Conservation (phyloP, 1,284 basidiomycete species). For the Cryptococcus floricola region DNA sequence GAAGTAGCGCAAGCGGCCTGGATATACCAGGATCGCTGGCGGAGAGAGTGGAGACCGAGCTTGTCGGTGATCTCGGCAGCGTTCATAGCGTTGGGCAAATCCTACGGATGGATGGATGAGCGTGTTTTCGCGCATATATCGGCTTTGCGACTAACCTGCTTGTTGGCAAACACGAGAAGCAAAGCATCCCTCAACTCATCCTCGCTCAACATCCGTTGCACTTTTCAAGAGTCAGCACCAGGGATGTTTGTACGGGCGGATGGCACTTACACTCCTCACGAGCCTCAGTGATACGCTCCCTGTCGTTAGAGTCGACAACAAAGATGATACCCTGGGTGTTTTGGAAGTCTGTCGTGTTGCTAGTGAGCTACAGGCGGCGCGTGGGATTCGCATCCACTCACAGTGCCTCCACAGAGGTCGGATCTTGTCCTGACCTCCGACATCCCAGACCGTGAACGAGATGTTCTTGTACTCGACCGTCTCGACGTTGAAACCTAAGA, state of each 20-base stretch:
- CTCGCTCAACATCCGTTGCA: slow-evolving; percentile 99
- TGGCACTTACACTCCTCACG: slow-evolving; percentile 74
- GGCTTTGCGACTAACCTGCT: slow-evolving; percentile 57
- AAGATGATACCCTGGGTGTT: slow-evolving; percentile 99
- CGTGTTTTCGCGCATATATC: background rate
- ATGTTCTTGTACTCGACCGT: slow-evolving; percentile 91
- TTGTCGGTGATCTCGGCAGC: slow-evolving; percentile 99
- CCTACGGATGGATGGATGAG: slow-evolving; percentile 45
- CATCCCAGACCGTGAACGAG: slow-evolving; percentile 86
- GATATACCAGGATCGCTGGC: slow-evolving; percentile 98
- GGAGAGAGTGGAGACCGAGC: slow-evolving; percentile 93
- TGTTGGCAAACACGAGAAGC: slow-evolving; percentile 98
- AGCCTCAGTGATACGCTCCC: slow-evolving; percentile 98
- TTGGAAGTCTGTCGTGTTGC: slow-evolving; percentile 83
- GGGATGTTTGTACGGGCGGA: background rate
- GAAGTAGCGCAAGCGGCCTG: slow-evolving; percentile 99
- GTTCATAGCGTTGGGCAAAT: slow-evolving; percentile 99
- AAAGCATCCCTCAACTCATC: slow-evolving; percentile 98
- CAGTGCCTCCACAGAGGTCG: slow-evolving; percentile 98
- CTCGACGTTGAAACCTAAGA: slow-evolving; percentile 95
- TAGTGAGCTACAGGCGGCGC: background rate
- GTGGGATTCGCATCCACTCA: slow-evolving; percentile 51
- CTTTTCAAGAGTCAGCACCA: slow-evolving; percentile 17
- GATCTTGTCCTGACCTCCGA: slow-evolving; percentile 83
- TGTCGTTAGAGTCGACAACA: slow-evolving; percentile 99